A percentile compares a stretch with the other conserved stretches of the same genome.
These are phyloP conservation scores for Lithohypha guttulata DNA, from an alignment of 2,329 filamentous ascomycete species.

Conservation along the genomic window DNA sequence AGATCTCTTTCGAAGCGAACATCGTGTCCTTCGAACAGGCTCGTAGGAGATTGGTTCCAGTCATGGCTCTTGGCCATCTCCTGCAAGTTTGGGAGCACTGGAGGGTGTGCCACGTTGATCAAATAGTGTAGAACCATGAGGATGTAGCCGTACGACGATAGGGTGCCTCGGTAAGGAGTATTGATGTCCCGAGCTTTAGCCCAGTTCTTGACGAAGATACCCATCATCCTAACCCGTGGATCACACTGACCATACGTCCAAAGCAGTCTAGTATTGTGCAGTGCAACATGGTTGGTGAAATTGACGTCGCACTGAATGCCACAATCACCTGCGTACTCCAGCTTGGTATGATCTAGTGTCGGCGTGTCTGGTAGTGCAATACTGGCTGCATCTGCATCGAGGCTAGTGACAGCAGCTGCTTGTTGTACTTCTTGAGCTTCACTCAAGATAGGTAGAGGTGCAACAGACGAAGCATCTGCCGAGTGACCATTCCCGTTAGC, in stretches of 20 bases:
- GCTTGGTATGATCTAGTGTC: constrained; percentile 44
- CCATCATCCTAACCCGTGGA: constrained; percentile 62
- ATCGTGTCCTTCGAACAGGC: constrained; percentile 51
- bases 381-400: constrained; percentile 14
- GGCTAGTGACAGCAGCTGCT: constrained; percentile 7
- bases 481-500: too few relatives aligned
- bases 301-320: constrained; percentile 92
- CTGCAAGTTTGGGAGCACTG: constrained; percentile 68
- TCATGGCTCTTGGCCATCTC: constrained; percentile 23
- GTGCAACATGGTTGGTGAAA: constrained; percentile 70
- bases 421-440: neutral
- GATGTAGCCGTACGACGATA: constrained; percentile 85
- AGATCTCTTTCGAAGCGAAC: constrained; percentile 73
- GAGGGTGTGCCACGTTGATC: constrained; percentile 68
- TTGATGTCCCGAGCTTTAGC: constrained; percentile 78
- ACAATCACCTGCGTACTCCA: constrained; percentile 67
- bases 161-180: constrained; percentile 70
- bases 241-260: constrained; percentile 76
- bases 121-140: constrained; percentile 88
- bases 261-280: constrained; percentile 74
- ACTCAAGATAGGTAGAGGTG: constrained; percentile 5
- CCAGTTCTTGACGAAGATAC: constrained; percentile 85
- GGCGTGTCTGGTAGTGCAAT: constrained; percentile 20
- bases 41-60: constrained; percentile 35
- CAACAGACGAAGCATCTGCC: neutral